Evolutionary conservation across 140 eudicot genomes (phyloP), one percentile per base, ranked within the genome.

Genomic region (Anethum foeniculum): DNA sequence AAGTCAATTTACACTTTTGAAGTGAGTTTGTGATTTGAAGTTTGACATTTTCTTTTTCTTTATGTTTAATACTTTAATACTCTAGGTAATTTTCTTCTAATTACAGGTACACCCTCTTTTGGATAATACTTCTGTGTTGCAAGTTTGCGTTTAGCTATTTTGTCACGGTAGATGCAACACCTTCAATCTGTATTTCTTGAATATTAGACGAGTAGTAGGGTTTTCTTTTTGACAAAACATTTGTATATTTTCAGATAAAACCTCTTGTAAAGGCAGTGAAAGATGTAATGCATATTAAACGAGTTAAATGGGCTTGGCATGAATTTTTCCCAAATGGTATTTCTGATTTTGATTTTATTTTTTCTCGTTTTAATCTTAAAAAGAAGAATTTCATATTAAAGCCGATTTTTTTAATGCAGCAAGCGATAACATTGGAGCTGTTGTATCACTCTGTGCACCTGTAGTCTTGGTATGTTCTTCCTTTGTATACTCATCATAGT

Each of bases 251-350:
- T 75, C 79, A 75, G 79, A 75, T 75, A 47, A 75, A 16, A 48
- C 79, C 99, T 75, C 83, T 96, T 80, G 82, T 96, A 34, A 84
- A 77, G 86, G 98, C 99, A 51, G 91, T 98, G 56, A 88, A 91
- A 85, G 92, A 87, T 80, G 88, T 96, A 41, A 96, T 93, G 98
- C 81, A 56, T 77, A 93, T 96, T 80, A 87, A 58, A 38, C 89
- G 77, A 52, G 89, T 96, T 83, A 89, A 87, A 30, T 96, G 90
- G 85, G 87, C 93, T 80, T 96, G 99, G 99, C 99, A 96, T 76
- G 99, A 96, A 79, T 88, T 96, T 75, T 90, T 96, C 87, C 99
- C 99, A 5, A 28, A 96, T 18, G 97, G 99, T 90, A 82, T 82
- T 25, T 79, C 64, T 75, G 75, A 46, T 46, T 23, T 25, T 48